phyloP scores from a whole-genome alignment of 352 stramenopile species.

The Phytopythium montanum region DNA sequence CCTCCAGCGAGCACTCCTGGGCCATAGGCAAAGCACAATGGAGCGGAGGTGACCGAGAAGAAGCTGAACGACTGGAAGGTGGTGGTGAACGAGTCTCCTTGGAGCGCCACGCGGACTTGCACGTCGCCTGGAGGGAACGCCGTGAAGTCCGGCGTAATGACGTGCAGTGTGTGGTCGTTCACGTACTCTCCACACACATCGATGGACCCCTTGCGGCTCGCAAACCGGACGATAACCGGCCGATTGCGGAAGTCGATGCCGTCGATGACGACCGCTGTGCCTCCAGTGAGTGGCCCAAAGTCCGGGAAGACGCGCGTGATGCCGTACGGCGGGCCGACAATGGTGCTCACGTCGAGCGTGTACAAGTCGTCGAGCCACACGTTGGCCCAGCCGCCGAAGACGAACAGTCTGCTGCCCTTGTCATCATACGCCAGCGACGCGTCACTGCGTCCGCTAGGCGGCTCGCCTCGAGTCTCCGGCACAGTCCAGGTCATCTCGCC shows the following conservation, averaged over 20 bases:
- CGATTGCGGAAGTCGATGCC: constrained; percentile 92
- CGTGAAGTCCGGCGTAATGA: constrained; percentile 90
- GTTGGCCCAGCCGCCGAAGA: constrained; percentile 96
- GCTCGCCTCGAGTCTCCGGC: constrained; percentile 71
- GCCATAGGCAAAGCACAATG: constrained; percentile 91
- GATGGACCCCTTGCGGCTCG: constrained; percentile 87
- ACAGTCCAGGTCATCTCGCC: constrained; percentile 88
- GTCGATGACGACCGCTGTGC: constrained; percentile 79
- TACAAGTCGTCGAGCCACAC: constrained; percentile 92
- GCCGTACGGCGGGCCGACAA: constrained; percentile 95
- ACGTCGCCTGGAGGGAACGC: constrained; percentile 81
- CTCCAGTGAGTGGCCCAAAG: constrained; percentile 92
- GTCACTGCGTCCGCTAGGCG: constrained; percentile 89
- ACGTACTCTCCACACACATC: constrained; percentile 89
- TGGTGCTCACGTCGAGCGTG: constrained; percentile 90
- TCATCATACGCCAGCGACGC: constrained; percentile 93
- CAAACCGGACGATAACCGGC: constrained; percentile 85
- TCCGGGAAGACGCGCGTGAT: constrained; percentile 88
- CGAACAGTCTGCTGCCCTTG: constrained; percentile 86
- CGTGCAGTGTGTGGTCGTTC: constrained; percentile 87
- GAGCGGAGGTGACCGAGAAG: constrained; percentile 90
- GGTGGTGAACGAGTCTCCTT: constrained; percentile 93
- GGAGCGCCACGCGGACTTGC: constrained; percentile 89
- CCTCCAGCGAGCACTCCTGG: constrained; percentile 89
- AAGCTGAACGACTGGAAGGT: constrained; percentile 92